These are phyloP conservation scores for Arthrobotrys sphaeroides DNA, from an alignment of 2,329 filamentous ascomycete species.

Conservation along the genomic window DNA sequence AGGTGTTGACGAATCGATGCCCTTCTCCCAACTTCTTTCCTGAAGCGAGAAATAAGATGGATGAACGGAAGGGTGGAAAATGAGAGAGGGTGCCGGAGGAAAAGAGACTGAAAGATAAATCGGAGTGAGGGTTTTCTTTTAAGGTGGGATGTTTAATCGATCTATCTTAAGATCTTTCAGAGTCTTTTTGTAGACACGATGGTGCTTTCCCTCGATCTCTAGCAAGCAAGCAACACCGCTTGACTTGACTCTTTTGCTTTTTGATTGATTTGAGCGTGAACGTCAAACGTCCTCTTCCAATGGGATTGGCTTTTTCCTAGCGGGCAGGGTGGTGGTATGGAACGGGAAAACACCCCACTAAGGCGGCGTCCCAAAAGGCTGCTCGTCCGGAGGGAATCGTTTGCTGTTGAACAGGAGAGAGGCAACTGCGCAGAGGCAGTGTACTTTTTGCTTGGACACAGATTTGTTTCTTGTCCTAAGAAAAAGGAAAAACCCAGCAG, in stretches of 20 bases:
- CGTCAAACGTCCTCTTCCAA: neutral
- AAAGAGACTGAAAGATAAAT: neutral
- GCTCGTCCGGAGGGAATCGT: constrained; percentile 22
- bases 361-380: constrained; percentile 28
- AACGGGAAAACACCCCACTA: constrained; percentile 29
- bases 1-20: neutral
- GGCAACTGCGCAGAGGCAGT: neutral
- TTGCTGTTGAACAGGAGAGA: neutral
- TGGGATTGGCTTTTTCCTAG: constrained; percentile 5
- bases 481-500: constrained; percentile 4
- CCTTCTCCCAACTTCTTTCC: neutral
- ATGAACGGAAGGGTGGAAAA: neutral
- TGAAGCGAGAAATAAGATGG: neutral
- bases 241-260: constrained; percentile 24
- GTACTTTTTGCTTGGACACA: neutral
- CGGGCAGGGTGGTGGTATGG: neutral
- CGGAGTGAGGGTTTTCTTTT: neutral
- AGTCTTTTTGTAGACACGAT: constrained; percentile 46
- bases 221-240: constrained; percentile 17
- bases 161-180: constrained; percentile 38
- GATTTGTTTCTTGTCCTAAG: neutral
- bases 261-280: neutral
- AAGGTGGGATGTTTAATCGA: constrained; percentile 25
- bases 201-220: constrained; percentile 30
- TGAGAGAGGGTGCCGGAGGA: too few relatives aligned